Evolutionary conservation across 352 stramenopile genomes (phyloP), one percentile per base, ranked within the genome.

Genomic region (Saprolegnia diclina): DNA sequence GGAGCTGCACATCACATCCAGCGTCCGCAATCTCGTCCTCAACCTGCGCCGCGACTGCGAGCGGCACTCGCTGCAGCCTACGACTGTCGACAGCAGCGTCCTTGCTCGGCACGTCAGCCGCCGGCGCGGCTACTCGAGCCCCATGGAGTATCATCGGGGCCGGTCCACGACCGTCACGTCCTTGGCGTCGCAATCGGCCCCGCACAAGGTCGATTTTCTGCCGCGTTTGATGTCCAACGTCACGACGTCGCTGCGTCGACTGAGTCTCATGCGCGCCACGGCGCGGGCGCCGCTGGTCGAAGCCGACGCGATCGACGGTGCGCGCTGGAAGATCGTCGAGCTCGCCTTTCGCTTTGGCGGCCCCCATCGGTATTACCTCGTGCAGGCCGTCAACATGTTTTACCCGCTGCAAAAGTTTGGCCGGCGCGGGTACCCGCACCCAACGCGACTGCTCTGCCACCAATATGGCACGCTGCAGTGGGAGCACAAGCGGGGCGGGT

Each of bases 371-470:
- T 87, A 85, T 62, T 92, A 94, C 62, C 69, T 94, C 59, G 86
- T 92, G n/a, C 83, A 94, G 56, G 84, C 86, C 10, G 77, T 94
- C 56, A 94, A 94, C 63, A 92, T 91, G 82, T 92, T 94, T 64
- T 87, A 84, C 65, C 83, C 84, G 21, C 57, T 94, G 48, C 71
- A 82, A 38, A 94, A 94, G 71, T 94, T 90, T 70, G 86, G 86
- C 4, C 83, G 86, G 21, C 82, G 82, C 46, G 86, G 86, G 11
- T 82, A 79, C 19, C 80, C 81, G 0, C 86, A 94, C 56, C 55
- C 77, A 16, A 94, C 86, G 22, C 74, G 83, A 19, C 77, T 94
- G 21, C 82, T 92, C 56, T 94, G 86, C 72, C 92, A 92, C 55
- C 81, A 74, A 19, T 94, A 82, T 38, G 86, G 86, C 48, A 89